Base-by-base conservation (phyloP, 768 basidiomycete species). In the Podaxis sp. region DNA sequence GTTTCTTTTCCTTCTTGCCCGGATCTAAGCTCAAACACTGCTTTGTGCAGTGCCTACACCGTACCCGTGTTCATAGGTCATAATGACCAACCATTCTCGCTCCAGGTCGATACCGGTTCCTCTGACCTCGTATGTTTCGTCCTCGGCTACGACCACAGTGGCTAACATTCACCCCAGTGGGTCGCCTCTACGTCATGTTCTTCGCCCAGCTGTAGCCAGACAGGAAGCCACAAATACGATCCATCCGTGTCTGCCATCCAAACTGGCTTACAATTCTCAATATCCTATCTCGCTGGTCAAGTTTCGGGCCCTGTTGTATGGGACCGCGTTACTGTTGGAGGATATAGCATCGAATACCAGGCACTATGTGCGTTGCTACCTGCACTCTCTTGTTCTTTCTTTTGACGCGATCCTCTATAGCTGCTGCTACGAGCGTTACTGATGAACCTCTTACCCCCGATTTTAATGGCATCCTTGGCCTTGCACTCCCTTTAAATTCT, bases 81-180 rank as follows among this genome's bases (percentile, higher is more conserved):
- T 6, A 73, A 70, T 8, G 69, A 69, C 36, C 81, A 88, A 59
- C 80, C 78, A 24, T 73, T 89, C 24, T 85, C 82, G 5, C 74
- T 93, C 2, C 90, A 92, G 69, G 81, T 93, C 40, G 91, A 94
- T 67, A 91, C 89, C 0, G 92, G 92, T 29, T 93, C 92, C 0
- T 90, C 90, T 0, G 91, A 94, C 74, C 77, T 91, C 25, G 90
- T 91, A 62, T 67, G 84, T 77, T 60, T 36, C 36, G 12, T n/a
- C 56, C 19, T 19, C 36, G 5, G 33, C 33, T 19, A 12, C 29
- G 55, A n/a, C 57, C 4, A 29, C 64, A 92, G 91, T 33, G 33
- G 33, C 33, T 33, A 33, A 33, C 33, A 33, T 33, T 33, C 33
- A 33, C 33, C 33, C 33, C 8, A 33, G 33, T 93, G 91, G 91